phyloP scores from a whole-genome alignment of 345 rosid species.

The Melaleuca quinquenervia region DNA sequence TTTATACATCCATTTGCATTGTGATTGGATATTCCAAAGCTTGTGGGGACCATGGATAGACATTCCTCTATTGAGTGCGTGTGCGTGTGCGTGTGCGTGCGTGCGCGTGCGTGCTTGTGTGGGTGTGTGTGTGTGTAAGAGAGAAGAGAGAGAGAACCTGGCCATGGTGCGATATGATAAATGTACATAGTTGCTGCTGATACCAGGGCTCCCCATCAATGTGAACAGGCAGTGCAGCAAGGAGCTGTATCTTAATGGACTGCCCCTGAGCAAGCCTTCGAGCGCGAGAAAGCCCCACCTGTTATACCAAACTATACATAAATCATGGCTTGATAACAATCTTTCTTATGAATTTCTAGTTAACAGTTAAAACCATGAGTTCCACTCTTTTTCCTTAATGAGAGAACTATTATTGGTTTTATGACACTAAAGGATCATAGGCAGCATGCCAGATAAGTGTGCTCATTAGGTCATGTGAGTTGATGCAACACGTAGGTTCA shows the following conservation, averaged over 20 bases:
- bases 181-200: conserved; percentile 81
- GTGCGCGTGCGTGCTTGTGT: not conserved
- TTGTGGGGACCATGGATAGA: not conserved
- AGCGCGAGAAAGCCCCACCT: conserved; percentile 96
- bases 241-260: conserved; percentile 75
- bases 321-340: not conserved
- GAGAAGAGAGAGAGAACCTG: conserved; percentile 48
- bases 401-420: not conserved
- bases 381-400: not conserved
- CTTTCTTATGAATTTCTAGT: not conserved
- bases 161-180: conserved; percentile 79
- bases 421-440: not conserved
- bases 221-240: conserved; percentile 78
- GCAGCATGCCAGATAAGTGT: not conserved
- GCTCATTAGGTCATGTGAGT: not conserved
- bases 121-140: not conserved
- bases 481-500: not conserved
- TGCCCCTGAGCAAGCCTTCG: conserved; percentile 95
- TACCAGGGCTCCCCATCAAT: conserved; percentile 97
- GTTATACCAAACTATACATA: not conserved
- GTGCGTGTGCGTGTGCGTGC: not conserved
- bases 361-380: not conserved
- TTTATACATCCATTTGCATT: not conserved
- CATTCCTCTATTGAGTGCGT: not conserved
- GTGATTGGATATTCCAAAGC: not conserved